phyloP scores from a whole-genome alignment of 2,329 filamentous ascomycete species.

The Dactylellina cionopaga region DNA sequence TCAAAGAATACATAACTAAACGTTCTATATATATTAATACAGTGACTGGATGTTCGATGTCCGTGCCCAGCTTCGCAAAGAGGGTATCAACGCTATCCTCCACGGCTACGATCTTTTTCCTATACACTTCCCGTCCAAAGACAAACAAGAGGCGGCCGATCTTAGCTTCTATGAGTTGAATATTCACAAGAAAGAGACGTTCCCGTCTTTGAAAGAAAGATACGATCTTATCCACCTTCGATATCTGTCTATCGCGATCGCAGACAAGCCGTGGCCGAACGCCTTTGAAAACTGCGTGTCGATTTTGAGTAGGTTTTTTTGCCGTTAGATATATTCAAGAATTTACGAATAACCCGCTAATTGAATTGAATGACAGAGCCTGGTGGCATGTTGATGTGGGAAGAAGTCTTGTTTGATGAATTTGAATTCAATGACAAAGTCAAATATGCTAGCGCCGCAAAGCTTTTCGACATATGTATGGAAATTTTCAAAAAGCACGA shows the following conservation, averaged over 20 bases:
- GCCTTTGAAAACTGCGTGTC: conserved; percentile 1
- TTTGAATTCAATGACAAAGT: conserved; percentile 5
- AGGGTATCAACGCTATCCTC: conserved; percentile 1
- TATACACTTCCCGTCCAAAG: conserved; percentile 11
- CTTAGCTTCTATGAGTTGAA: conserved; percentile 11
- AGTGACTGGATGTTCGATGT: conserved; percentile 24
- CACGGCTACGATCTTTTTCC: conserved; percentile 33
- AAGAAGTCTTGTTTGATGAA: conserved; percentile 14
- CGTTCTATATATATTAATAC: not conserved
- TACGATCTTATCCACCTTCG: conserved; percentile 27
- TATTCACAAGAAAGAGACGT: conserved; percentile 22
- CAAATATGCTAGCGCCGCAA: not conserved
- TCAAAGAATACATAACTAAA: not conserved
- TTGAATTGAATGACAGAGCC: conserved; percentile 2
- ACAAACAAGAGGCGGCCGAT: not conserved
- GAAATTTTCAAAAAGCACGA: not conserved
- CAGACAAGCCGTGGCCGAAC: not conserved
- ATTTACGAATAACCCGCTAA: not conserved
- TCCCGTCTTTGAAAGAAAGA: conserved; percentile 1
- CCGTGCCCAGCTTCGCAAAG: not conserved
- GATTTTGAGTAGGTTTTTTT: not conserved
- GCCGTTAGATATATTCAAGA: not conserved
- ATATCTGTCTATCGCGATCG: conserved; percentile 17
- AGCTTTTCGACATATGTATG: conserved; percentile 2
- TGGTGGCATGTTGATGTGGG: conserved; percentile 17